phyloP scores from a whole-genome alignment of 257 asterid genomes.

The Orobanche coerulescens region DNA sequence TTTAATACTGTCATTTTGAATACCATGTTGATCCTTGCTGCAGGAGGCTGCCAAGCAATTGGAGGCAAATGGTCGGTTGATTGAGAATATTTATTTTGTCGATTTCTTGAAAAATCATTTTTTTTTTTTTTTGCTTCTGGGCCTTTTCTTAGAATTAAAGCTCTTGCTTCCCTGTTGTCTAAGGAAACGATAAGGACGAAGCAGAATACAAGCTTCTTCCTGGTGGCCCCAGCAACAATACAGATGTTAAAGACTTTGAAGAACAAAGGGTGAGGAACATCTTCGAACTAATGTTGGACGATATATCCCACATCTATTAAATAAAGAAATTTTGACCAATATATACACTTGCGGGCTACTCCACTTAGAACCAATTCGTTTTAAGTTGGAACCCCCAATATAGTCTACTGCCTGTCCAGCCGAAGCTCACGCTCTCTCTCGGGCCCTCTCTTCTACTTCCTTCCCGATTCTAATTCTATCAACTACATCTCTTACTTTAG shows the following conservation, averaged over 20 bases:
- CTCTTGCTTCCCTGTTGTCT: neutral
- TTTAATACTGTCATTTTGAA: neutral
- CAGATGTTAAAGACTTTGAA: constrained; percentile 31
- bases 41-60: constrained; percentile 63
- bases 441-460: too few species aligned
- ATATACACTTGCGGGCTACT: too few species aligned
- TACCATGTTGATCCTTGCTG: constrained; percentile 18
- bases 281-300: neutral
- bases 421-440: too few species aligned
- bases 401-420: too few species aligned
- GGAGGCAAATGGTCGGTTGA: constrained; percentile 47
- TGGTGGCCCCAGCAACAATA: constrained; percentile 44
- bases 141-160: constrained; percentile 14
- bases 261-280: constrained; percentile 48
- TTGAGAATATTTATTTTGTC: constrained; percentile 5
- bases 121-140: neutral
- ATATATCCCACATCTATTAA: too few species aligned
- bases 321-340: too few species aligned
- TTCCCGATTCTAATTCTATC: too few species aligned
- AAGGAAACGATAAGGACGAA: constrained; percentile 49
- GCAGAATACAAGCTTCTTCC: constrained; percentile 80
- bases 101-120: constrained; percentile 2
- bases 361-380: too few species aligned
- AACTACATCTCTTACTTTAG: constrained; percentile 4
- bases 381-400: too few species aligned